phyloP scores from a whole-genome alignment of 192 early-diverging fungal species.

The Dissophora ornata region DNA sequence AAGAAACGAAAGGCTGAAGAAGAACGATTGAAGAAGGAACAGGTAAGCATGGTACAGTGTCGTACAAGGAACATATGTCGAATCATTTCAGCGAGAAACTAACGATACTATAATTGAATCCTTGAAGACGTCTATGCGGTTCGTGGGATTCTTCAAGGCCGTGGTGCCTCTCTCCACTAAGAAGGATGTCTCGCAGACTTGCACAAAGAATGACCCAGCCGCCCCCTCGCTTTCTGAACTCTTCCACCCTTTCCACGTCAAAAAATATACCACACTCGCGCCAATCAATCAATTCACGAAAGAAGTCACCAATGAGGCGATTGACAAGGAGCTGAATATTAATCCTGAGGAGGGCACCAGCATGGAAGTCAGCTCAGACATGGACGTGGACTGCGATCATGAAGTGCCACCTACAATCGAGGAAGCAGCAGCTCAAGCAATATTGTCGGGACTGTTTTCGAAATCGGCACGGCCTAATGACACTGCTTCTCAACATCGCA shows the following conservation, averaged over 20 bases:
- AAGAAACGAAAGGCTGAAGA: conserved; percentile 59
- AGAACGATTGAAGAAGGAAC: conserved; percentile 29
- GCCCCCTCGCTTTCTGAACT: conserved; percentile 42
- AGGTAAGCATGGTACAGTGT: conserved; percentile 22
- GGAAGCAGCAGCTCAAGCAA: not conserved
- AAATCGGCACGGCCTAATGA: not conserved
- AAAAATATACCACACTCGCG: conserved; percentile 60
- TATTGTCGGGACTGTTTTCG: conserved; percentile 11
- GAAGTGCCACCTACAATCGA: not conserved
- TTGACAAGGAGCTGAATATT: conserved; percentile 22
- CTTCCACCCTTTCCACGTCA: conserved; percentile 73
- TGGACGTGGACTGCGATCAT: conserved; percentile 43
- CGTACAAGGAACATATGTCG: no score
- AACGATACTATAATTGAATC: not conserved
- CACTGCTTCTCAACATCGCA: conserved; percentile 15
- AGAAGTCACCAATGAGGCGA: conserved; percentile 4
- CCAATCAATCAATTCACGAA: conserved; percentile 53
- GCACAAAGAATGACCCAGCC: conserved; percentile 16
- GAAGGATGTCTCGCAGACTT: conserved; percentile 20
- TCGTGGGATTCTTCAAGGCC: conserved; percentile 53
- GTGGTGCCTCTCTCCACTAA: conserved; percentile 26
- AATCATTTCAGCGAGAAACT: no score
- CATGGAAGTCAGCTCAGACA: conserved; percentile 1
- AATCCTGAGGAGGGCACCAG: not conserved
- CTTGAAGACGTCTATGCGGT: conserved; percentile 51